These are phyloP conservation scores for Cystobasidiaceae sp. DNA, from an alignment of 1,284 basidiomycete species.

Conservation along the genomic window DNA sequence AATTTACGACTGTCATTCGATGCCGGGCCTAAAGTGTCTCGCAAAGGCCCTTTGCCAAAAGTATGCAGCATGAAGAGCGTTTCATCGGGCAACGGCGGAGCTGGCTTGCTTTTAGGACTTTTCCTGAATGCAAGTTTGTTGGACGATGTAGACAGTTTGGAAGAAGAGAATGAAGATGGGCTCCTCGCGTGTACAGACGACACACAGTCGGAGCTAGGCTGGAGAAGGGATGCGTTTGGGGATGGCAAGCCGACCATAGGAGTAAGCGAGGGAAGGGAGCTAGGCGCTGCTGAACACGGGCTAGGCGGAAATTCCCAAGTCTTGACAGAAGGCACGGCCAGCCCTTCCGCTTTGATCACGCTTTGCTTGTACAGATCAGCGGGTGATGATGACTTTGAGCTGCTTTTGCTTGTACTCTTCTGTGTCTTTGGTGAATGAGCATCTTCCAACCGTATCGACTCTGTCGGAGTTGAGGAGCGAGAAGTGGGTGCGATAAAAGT, in stretches of 20 bases:
- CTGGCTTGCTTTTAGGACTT: neutral
- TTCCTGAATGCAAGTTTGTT: neutral
- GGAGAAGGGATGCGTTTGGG: neutral
- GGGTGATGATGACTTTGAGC: neutral
- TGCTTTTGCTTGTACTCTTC: too few species aligned
- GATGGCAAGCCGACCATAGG: constrained; percentile 4
- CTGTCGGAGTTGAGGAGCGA: neutral
- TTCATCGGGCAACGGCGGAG: neutral
- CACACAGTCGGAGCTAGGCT: neutral
- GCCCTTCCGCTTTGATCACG: neutral
- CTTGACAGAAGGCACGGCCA: too few species aligned
- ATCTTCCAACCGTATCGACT: neutral
- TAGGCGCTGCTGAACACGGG: neutral
- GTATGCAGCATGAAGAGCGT: too few species aligned
- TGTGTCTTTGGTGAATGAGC: too few species aligned
- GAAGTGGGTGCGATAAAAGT: neutral
- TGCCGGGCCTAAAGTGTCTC: too few species aligned
- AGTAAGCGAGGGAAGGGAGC: neutral
- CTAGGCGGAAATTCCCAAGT: neutral
- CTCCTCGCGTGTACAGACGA: neutral
- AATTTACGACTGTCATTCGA: too few species aligned
- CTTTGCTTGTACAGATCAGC: too few species aligned
- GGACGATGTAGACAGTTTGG: too few species aligned
- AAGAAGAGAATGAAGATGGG: neutral
- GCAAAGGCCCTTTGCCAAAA: too few species aligned